Base-by-base conservation (phyloP, 2,329 filamentous ascomycete species). In the Monosporascus cannonballus region DNA sequence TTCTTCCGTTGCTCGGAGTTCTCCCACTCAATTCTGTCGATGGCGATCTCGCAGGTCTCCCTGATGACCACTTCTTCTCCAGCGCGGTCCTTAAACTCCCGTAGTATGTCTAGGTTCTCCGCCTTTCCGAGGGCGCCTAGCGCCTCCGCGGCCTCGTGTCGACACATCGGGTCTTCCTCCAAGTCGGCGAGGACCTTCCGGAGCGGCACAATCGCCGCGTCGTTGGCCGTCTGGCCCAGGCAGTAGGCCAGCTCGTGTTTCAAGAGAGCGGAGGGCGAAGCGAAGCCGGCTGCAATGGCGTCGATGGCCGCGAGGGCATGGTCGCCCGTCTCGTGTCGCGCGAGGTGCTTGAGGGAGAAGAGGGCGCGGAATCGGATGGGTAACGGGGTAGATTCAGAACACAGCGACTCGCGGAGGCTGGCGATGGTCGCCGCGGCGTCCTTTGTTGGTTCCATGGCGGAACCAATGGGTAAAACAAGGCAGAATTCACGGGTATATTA, bases 241-340 rank as follows among this genome's bases (percentile, higher is more conserved):
- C 94, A 99, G 75, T 99, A 99, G 25, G 94, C 94, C 48, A 99
- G 80, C 70, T 99, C 94, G 71, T 99, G 94, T 76, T 97, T 97
- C 47, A 97, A 77, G 8, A 97, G 79, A 3, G 90, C 93, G 4
- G 93, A 97, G 0, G 89, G 85, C 3, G 93, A 96, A 0, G 76
- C 65, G 62, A 99, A 94, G 2, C 79, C 93, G 7, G 91, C 90
- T 2, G 93, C 91, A 62, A 99, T 99, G 42, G 94, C 92, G 52
- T 85, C 79, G 61, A 87, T 82, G 48, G 84, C 82, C 9, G 76
- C 76, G 34, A 75, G 71, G 34, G 72, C 67, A 60, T 86, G 84
- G 18, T 87, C 81, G 42, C 85, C 83, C 7, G 84, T 74, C 18
- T 75, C 71, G 59, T 85, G 81, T 54, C 82, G 85, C 47, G 94